Base-by-base conservation (phyloP, 2,329 filamentous ascomycete species). In the Beauveria sp. region DNA sequence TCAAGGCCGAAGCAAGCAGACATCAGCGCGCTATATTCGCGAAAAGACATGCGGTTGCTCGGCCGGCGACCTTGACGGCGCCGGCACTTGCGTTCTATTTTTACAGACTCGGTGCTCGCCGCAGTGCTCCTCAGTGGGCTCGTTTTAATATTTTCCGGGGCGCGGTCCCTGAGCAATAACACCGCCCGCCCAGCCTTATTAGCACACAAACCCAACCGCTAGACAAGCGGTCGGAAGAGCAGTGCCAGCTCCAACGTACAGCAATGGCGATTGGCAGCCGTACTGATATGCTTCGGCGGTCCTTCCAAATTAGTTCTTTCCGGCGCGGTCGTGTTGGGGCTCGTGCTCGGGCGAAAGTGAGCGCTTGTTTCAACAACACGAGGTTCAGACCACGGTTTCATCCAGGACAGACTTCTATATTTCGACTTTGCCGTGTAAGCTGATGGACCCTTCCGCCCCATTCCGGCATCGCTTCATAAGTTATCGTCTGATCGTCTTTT, bases 281-380 rank as follows among this genome's bases (percentile, higher is more conserved):
- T 10, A 37, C 34, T 37, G 12, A 37, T 37, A 34, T 22, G 26
- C 43, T 47, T 57, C 16, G 30, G 20, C 30, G 30, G 44, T 37
- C 54, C 20, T 57, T 57, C 44, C 34, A 48, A 41, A 28, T 50
- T 2, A 1, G 30, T 34, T 57, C 34, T 7, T n/a, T 37, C n/a
- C 26, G n/a, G 43, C 43, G n/a, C 54, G 20, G 41, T 20, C 41
- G 47, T 20, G 20, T 30, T 20, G 18, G 24, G 40, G 26, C 24
- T 46, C 10, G 6, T 22, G 43, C 28, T 47, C 20, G n/a, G 12
- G 20, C 20, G 9, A 41, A 28, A 40, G 30, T 57, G 55, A 50
- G 55, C 55, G 55, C 55, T 48, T 48, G 55, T 57, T 57, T 57
- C 43, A 22, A 40, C 48, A 48, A 41, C 20, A 50, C 55, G 28